Evolutionary conservation across 2,329 filamentous ascomycete genomes (phyloP).

Genomic region (Knoxdaviesia capensis): DNA sequence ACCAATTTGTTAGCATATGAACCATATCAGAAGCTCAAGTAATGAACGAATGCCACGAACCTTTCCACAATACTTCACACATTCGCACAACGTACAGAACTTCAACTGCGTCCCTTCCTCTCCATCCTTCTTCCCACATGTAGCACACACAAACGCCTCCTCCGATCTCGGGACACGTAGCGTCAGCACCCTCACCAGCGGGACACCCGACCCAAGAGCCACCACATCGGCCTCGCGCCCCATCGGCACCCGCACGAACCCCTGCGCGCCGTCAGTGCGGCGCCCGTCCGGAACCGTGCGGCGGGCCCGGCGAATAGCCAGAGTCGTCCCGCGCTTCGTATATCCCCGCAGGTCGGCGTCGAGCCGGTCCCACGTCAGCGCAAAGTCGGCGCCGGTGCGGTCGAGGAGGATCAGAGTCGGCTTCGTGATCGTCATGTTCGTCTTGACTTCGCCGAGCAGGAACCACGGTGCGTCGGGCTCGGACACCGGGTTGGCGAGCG

Average conservation of each 20-base stretch:
- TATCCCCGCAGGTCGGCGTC: slow-evolving; percentile 16
- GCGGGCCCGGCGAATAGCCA: slow-evolving; percentile 14
- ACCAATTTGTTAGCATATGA: background rate
- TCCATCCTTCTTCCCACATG: slow-evolving; percentile 11
- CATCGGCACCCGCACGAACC: slow-evolving; percentile 15
- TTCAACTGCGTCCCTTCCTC: slow-evolving; percentile 9
- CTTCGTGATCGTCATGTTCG: slow-evolving; percentile 27
- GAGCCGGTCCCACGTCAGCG: slow-evolving; percentile 22
- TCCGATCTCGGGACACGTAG: slow-evolving; percentile 6
- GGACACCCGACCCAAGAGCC: slow-evolving; percentile 11
- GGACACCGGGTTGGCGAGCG: slow-evolving; percentile 1
- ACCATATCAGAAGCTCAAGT: background rate
- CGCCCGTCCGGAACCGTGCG: slow-evolving; percentile 12
- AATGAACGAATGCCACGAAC: slow-evolving; percentile 11
- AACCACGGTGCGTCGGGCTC: slow-evolving; percentile 8
- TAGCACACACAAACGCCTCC: slow-evolving; percentile 8
- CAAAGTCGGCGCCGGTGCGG: slow-evolving; percentile 17
- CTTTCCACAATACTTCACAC: slow-evolving; percentile 24
- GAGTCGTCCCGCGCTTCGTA: slow-evolving; percentile 17
- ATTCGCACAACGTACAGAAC: slow-evolving; percentile 22
- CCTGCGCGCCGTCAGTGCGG: slow-evolving; percentile 15
- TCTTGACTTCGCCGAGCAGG: slow-evolving; percentile 23
- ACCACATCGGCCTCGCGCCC: slow-evolving; percentile 13
- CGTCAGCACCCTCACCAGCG: slow-evolving; percentile 11
- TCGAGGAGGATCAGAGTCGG: slow-evolving; percentile 26